Evolutionary conservation across 352 stramenopile genomes (phyloP).

Genomic region (Phytophthora capsici): DNA sequence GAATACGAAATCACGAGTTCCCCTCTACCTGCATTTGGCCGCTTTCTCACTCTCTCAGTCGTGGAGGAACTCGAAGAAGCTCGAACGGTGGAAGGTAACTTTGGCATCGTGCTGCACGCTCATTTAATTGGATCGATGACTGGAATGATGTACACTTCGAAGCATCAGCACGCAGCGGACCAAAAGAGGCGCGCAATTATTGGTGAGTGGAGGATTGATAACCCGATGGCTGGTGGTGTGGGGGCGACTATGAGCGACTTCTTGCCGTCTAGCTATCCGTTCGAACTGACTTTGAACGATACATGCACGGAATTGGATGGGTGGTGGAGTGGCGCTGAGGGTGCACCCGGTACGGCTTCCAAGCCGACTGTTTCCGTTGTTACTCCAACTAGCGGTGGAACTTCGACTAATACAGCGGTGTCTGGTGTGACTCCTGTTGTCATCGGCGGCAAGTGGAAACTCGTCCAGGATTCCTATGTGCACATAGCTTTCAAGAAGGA

Average conservation of each 20-base stretch:
- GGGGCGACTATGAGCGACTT: conserved; percentile 63
- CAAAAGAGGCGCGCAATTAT: conserved; percentile 47
- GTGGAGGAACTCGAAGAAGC: conserved; percentile 56
- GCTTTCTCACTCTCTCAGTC: conserved; percentile 70
- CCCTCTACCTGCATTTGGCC: conserved; percentile 46
- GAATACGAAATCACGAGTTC: conserved; percentile 76
- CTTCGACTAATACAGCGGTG: conserved; percentile 10
- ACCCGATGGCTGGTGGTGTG: conserved; percentile 37
- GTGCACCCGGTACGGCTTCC: conserved; percentile 22
- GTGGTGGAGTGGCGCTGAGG: conserved; percentile 76
- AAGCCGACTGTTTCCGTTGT: conserved; percentile 24
- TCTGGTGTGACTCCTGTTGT: conserved; percentile 16
- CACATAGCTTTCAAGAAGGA: conserved; percentile 91
- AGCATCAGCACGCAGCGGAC: conserved; percentile 29
- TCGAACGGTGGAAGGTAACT: conserved; percentile 69
- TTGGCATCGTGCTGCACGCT: conserved; percentile 75
- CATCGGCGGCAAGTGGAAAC: conserved; percentile 64
- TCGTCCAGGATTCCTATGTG: conserved; percentile 87
- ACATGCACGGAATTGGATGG: conserved; percentile 62
- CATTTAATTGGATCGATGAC: conserved; percentile 65
- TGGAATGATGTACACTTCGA: conserved; percentile 55
- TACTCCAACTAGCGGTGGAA: conserved; percentile 16
- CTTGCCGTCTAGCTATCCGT: conserved; percentile 71
- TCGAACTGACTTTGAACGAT: conserved; percentile 68
- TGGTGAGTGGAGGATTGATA: conserved; percentile 69